Evolutionary conservation across 2,329 filamentous ascomycete species (phyloP).

Genomic region (Hymenoscyphus fraxineus): DNA sequence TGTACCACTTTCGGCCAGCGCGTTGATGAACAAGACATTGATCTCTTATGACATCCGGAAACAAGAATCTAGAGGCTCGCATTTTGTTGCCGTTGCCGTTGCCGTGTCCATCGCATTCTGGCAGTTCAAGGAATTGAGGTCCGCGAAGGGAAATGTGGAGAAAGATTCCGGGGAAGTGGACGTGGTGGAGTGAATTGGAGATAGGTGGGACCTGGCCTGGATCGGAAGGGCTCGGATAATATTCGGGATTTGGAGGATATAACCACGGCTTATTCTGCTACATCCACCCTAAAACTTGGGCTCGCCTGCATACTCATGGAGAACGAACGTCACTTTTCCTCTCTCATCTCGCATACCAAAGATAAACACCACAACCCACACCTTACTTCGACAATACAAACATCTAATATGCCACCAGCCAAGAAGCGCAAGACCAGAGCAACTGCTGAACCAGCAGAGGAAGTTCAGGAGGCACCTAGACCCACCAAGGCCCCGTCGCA

Average conservation of each 20-base stretch:
- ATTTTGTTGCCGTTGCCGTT: conserved; percentile 12
- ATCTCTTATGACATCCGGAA: background rate
- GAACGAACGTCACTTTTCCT: background rate
- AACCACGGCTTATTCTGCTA: background rate
- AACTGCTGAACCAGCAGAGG: conserved; percentile 22
- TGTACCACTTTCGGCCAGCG: background rate
- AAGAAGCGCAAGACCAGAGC: conserved; percentile 45
- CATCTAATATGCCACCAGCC: conserved; percentile 39
- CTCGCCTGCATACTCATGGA: background rate
- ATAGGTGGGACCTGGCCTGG: background rate
- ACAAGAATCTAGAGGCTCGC: conserved; percentile 4
- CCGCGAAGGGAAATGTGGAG: background rate
- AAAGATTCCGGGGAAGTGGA: background rate
- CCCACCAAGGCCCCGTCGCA: background rate
- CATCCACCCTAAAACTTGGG: background rate
- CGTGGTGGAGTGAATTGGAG: background rate
- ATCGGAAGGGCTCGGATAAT: background rate
- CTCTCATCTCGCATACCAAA: background rate
- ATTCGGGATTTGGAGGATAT: background rate
- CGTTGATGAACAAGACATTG: background rate
- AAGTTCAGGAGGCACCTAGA: conserved; percentile 9
- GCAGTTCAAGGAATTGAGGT: background rate
- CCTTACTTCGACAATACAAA: conserved; percentile 5
- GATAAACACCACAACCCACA: background rate
- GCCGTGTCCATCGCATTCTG: conserved; percentile 12